phyloP scores from a whole-genome alignment of 2,329 filamentous ascomycete species.

The Pezicula rhizophila region DNA sequence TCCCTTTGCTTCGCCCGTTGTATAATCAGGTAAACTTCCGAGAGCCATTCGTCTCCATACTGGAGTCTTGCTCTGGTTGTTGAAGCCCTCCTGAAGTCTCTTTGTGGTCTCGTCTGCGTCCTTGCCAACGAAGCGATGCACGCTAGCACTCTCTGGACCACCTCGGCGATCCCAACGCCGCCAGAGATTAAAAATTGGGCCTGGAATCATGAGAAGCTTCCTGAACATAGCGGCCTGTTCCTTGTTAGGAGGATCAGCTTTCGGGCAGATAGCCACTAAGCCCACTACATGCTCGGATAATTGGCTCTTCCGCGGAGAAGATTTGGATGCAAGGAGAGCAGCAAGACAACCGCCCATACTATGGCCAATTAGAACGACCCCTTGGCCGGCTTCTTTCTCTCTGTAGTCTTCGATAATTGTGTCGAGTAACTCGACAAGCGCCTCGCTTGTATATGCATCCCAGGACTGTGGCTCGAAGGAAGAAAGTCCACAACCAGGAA shows the following conservation, averaged over 20 bases:
- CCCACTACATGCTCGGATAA: constrained; percentile 65
- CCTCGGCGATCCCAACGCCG: constrained; percentile 74
- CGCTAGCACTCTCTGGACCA: constrained; percentile 70
- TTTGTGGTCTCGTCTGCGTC: constrained; percentile 60
- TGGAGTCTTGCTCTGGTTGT: constrained; percentile 74
- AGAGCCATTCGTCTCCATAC: constrained; percentile 79
- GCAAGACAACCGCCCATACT: constrained; percentile 83
- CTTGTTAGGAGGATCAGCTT: constrained; percentile 55
- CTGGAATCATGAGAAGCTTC: constrained; percentile 62
- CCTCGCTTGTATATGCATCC: constrained; percentile 73
- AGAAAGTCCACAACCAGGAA: constrained; percentile 85
- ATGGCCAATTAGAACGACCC: constrained; percentile 76
- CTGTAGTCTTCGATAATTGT: constrained; percentile 69
- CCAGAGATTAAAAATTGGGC: constrained; percentile 68
- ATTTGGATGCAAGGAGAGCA: constrained; percentile 56
- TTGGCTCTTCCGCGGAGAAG: constrained; percentile 42
- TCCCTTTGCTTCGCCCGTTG: constrained; percentile 44
- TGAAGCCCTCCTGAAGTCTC: constrained; percentile 66
- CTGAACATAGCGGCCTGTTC: constrained; percentile 44
- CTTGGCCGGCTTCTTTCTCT: constrained; percentile 58
- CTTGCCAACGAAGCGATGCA: constrained; percentile 68
- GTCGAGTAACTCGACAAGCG: constrained; percentile 69
- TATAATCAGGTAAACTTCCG: constrained; percentile 60
- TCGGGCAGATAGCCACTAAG: constrained; percentile 75
- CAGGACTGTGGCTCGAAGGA: constrained; percentile 63